Percentiles rank a stretch among this genome's conserved stretches.
Evolutionary conservation across 306 rosid genomes (phyloP).

Genomic region (Rosa lucieae): DNA sequence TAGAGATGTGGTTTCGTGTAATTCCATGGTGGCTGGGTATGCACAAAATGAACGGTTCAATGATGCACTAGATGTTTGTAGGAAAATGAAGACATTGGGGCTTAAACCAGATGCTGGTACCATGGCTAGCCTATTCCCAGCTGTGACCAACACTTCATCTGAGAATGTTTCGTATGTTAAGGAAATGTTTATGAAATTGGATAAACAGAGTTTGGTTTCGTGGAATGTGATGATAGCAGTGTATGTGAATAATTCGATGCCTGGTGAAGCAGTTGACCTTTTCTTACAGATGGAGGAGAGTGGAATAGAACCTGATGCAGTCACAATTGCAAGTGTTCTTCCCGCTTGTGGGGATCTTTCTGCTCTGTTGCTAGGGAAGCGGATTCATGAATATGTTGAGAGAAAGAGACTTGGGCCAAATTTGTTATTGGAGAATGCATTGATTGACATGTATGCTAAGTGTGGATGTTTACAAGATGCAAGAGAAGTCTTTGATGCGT

Average conservation of each 20-base stretch:
- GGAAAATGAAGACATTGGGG: not conserved
- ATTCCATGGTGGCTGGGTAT: conserved; percentile 59
- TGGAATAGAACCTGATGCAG: conserved; percentile 45
- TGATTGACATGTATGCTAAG: conserved; percentile 69
- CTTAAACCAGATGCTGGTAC: conserved; percentile 1
- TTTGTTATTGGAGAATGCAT: conserved; percentile 25
- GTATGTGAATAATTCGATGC: conserved; percentile 2
- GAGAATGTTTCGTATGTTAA: not conserved
- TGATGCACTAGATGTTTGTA: conserved; percentile 9
- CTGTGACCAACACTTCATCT: conserved; percentile 2
- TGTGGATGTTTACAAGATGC: conserved; percentile 65
- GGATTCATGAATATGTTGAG: not conserved
- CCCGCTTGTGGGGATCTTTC: conserved; percentile 61
- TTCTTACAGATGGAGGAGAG: not conserved
- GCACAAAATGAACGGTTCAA: conserved; percentile 36
- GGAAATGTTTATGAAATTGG: conserved; percentile 7
- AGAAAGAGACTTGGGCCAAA: conserved; percentile 1
- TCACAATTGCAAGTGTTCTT: conserved; percentile 60
- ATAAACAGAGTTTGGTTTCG: conserved; percentile 36
- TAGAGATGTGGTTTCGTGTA: conserved; percentile 66
- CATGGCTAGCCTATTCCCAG: not conserved
- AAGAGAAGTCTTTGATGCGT: conserved; percentile 13
- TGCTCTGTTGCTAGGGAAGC: not conserved
- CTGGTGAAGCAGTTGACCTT: conserved; percentile 3
- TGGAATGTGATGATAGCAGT: conserved; percentile 47